Evolutionary conservation across 257 asterid species (phyloP).

Genomic region (Cordia subcordata): DNA sequence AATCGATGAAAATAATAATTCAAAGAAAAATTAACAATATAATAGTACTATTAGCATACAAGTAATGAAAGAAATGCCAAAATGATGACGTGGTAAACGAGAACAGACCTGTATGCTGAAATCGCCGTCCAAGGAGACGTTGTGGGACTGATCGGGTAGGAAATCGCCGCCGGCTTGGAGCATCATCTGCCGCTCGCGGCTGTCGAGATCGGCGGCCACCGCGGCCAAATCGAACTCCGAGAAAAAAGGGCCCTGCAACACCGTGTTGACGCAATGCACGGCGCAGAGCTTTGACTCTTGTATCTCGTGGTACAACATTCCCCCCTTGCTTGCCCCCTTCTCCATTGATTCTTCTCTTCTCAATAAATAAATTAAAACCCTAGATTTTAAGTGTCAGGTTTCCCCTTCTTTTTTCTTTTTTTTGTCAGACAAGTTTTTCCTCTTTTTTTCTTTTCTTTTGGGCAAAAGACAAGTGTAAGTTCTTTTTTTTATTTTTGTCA

Average conservation of each 20-base stretch:
- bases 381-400: neutral
- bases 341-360: conserved; percentile 14
- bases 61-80: neutral
- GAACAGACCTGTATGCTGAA: conserved; percentile 39
- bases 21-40: neutral
- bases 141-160: conserved; percentile 36
- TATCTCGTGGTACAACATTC: conserved; percentile 98
- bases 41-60: neutral
- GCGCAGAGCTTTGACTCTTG: conserved; percentile 99
- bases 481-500: too few species aligned
- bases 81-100: neutral
- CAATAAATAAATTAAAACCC: neutral
- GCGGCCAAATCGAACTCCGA: conserved; percentile 99
- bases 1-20: neutral
- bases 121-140: conserved; percentile 42
- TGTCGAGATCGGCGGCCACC: conserved; percentile 90
- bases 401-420: too few species aligned
- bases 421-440: too few species aligned
- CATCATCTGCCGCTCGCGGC: conserved; percentile 92
- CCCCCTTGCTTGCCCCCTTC: conserved; percentile 71
- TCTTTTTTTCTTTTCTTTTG: too few species aligned
- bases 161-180: conserved; percentile 73
- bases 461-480: too few species aligned
- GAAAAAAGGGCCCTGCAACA: conserved; percentile 91
- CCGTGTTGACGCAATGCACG: conserved; percentile 97